phyloP scores from a whole-genome alignment of 1,284 basidiomycete species.

The Rhizoctonia solani region DNA sequence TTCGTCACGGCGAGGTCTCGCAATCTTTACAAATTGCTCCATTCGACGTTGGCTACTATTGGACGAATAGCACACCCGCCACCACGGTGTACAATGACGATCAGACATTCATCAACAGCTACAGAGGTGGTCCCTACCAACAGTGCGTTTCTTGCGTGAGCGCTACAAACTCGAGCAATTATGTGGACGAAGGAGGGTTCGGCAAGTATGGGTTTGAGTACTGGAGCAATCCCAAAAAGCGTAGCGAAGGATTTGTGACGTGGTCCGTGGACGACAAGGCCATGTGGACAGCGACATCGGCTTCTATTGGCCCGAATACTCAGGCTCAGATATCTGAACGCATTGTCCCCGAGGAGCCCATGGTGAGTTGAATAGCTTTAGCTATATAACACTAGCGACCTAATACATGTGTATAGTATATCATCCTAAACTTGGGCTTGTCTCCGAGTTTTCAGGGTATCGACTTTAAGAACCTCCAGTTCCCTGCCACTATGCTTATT shows the following conservation, averaged over 20 bases:
- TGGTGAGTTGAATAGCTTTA: constrained; percentile 52
- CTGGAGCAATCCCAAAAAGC: constrained; percentile 65
- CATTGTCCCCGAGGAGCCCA: constrained; percentile 78
- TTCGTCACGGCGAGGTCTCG: constrained; percentile 62
- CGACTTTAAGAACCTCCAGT: constrained; percentile 66
- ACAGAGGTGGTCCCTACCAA: constrained; percentile 77
- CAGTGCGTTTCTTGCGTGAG: constrained; percentile 75
- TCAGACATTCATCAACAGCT: constrained; percentile 65
- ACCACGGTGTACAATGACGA: constrained; percentile 60
- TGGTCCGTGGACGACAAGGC: constrained; percentile 67
- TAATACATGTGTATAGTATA: constrained; percentile 54
- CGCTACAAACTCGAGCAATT: constrained; percentile 58
- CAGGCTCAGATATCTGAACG: constrained; percentile 59
- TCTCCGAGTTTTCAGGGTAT: constrained; percentile 68
- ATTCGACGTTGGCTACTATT: constrained; percentile 71
- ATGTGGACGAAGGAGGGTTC: constrained; percentile 55
- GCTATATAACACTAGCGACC: neutral
- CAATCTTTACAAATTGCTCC: constrained; percentile 83
- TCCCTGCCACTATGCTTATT: constrained; percentile 71
- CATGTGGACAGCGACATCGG: constrained; percentile 69
- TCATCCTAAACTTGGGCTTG: constrained; percentile 76
- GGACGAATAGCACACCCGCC: constrained; percentile 56
- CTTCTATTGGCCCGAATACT: constrained; percentile 62
- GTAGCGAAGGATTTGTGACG: constrained; percentile 68
- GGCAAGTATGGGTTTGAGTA: constrained; percentile 73